Conservation (phyloP, 169 alveolate species). For the Eimeria acervulina region DNA sequence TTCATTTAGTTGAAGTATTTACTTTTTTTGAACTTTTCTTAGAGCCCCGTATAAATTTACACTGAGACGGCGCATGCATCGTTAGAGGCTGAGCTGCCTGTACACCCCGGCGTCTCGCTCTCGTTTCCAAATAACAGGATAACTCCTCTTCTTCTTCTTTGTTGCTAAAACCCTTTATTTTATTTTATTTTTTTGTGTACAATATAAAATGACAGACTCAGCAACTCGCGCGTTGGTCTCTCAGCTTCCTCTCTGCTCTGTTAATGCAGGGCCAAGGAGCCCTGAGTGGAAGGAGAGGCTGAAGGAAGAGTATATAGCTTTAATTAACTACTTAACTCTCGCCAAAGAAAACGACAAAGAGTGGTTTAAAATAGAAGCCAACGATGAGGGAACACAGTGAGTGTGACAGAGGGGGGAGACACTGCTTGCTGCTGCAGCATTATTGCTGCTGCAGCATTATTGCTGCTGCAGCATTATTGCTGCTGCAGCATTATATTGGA, state of each 20-base stretch:
- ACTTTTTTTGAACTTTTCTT: background rate
- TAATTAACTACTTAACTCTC: constrained; percentile 94
- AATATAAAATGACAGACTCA: background rate
- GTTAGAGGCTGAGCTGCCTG: background rate
- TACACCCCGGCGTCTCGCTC: background rate
- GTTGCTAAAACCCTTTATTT: no score
- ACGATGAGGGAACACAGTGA: constrained; percentile 95
- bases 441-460: no score
- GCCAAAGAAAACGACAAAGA: constrained; percentile 96
- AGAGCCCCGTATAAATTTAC: background rate
- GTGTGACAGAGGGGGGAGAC: no score
- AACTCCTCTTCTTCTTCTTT: background rate
- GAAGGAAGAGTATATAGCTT: constrained; percentile 96
- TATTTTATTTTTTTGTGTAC: background rate
- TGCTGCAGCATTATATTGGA: background rate
- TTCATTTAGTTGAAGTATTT: no score
- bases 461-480: no score
- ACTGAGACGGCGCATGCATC: background rate
- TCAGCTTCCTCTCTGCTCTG: constrained; percentile 92
- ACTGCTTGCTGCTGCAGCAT: no score
- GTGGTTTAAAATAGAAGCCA: constrained; percentile 97
- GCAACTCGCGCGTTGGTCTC: constrained; percentile 43
- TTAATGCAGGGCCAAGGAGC: constrained; percentile 96
- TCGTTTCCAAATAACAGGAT: background rate
- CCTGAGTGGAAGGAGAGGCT: constrained; percentile 92